Conservation (phyloP, 2,329 filamentous ascomycete genomes). For the Alternaria tenuissima region DNA sequence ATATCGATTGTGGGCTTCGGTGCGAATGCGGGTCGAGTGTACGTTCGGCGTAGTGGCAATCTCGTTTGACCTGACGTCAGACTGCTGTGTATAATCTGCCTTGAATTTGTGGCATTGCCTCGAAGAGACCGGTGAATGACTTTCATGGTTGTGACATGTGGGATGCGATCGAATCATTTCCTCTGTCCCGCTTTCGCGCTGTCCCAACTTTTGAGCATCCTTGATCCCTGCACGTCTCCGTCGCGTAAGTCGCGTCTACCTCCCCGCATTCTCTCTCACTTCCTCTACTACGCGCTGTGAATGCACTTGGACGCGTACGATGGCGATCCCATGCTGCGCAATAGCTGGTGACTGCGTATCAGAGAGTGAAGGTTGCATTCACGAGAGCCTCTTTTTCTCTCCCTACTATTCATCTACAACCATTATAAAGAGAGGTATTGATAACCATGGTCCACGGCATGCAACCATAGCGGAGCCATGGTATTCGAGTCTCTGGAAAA, state of each 20-base stretch:
- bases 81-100: slow-evolving; percentile 7
- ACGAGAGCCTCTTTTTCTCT: background rate
- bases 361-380: background rate
- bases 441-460: too few species aligned
- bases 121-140: slow-evolving; percentile 25
- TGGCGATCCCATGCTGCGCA: background rate
- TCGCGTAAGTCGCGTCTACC: slow-evolving; percentile 14
- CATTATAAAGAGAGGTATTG: too few species aligned
- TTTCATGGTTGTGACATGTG: slow-evolving; percentile 11
- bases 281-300: background rate
- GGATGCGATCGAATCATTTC: background rate
- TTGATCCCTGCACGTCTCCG: slow-evolving; percentile 16
- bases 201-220: slow-evolving; percentile 19
- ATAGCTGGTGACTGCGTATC: background rate
- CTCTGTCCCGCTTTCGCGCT: slow-evolving; percentile 11
- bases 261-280: slow-evolving; percentile 2
- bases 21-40: slow-evolving; percentile 71
- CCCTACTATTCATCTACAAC: background rate
- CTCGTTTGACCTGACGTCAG: slow-evolving; percentile 10
- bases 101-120: slow-evolving; percentile 25
- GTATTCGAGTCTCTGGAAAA: too few species aligned
- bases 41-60: slow-evolving; percentile 53
- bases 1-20: slow-evolving; percentile 83
- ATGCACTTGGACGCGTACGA: background rate
- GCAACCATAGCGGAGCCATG: too few species aligned